phyloP scores from a whole-genome alignment of 1,284 basidiomycete species.

The Prillingera fragicola region DNA sequence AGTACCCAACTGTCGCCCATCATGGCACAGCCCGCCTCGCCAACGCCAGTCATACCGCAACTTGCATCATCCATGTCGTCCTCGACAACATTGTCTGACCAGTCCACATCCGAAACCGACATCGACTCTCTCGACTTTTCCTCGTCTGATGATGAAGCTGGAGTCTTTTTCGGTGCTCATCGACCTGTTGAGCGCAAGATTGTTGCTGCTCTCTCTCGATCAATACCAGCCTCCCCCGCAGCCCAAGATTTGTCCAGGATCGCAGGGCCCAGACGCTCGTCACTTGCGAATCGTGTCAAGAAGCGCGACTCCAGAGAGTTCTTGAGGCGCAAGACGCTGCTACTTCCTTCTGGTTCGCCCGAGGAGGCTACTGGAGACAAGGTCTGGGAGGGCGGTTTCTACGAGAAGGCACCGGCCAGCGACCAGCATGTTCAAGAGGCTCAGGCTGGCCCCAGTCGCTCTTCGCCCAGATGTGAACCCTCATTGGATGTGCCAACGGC shows the following conservation, averaged over 20 bases:
- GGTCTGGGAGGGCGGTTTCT: conserved; percentile 20
- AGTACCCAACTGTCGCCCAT: neutral
- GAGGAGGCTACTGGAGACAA: conserved; percentile 9
- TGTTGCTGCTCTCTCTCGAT: conserved; percentile 23
- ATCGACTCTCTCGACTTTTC: conserved; percentile 6
- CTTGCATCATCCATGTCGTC: neutral
- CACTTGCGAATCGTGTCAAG: conserved; percentile 10
- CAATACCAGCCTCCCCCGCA: conserved; percentile 6
- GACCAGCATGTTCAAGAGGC: neutral
- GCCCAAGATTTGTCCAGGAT: neutral
- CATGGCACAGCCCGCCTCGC: neutral
- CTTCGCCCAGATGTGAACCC: neutral
- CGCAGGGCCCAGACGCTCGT: conserved; percentile 2
- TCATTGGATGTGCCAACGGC: too few species aligned
- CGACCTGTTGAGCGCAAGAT: conserved; percentile 22
- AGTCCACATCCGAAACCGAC: neutral
- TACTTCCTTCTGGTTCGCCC: conserved; percentile 18
- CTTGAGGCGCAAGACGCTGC: conserved; percentile 28
- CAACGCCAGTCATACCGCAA: neutral
- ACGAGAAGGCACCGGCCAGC: conserved; percentile 10
- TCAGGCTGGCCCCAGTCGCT: neutral
- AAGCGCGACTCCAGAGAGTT: conserved; percentile 36
- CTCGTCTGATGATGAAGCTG: conserved; percentile 27
- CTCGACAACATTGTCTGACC: neutral
- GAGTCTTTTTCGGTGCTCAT: conserved; percentile 35